phyloP scores from a whole-genome alignment of 73 alveolate genomes.

The Paramecium pentaurelia region DNA sequence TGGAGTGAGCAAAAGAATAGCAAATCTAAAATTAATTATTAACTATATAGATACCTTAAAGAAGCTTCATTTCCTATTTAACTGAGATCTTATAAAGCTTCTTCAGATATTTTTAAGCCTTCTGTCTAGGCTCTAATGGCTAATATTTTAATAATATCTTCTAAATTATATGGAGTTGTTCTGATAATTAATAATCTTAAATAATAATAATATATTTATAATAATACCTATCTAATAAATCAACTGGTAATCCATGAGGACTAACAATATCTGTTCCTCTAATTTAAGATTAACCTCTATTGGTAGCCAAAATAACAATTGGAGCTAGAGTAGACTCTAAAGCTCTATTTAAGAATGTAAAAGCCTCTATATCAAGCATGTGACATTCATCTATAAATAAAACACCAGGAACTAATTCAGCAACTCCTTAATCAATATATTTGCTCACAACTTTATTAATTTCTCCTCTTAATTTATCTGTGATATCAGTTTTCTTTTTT shows the following conservation, averaged over 20 bases:
- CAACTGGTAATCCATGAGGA: slow-evolving; percentile 99
- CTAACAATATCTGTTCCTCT: slow-evolving; percentile 98
- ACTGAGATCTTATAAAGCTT: slow-evolving; percentile 92
- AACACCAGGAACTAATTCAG: slow-evolving; percentile 99
- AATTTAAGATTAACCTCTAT: slow-evolving; percentile 96
- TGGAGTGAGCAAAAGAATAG: slow-evolving; percentile 95
- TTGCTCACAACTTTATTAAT: slow-evolving; percentile 98
- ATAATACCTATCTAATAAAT: slow-evolving; percentile 87
- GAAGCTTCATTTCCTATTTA: slow-evolving; percentile 68
- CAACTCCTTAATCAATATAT: slow-evolving; percentile 99
- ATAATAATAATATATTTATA: background rate
- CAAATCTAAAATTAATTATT: slow-evolving; percentile 75
- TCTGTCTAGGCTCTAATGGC: slow-evolving; percentile 98
- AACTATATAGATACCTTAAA: slow-evolving; percentile 64
- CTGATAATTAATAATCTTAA: slow-evolving; percentile 93
- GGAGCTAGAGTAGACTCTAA: slow-evolving; percentile 98
- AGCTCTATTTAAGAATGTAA: slow-evolving; percentile 98
- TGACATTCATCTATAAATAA: slow-evolving; percentile 99
- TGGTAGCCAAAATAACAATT: slow-evolving; percentile 99
- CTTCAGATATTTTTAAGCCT: slow-evolving; percentile 93
- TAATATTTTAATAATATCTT: slow-evolving; percentile 95
- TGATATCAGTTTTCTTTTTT: slow-evolving; percentile 99
- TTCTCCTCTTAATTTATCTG: slow-evolving; percentile 98
- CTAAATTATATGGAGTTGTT: slow-evolving; percentile 85
- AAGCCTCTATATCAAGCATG: slow-evolving; percentile 99